Base-by-base conservation (phyloP, 331 rosid species). In the Pyrus hybrid region DNA sequence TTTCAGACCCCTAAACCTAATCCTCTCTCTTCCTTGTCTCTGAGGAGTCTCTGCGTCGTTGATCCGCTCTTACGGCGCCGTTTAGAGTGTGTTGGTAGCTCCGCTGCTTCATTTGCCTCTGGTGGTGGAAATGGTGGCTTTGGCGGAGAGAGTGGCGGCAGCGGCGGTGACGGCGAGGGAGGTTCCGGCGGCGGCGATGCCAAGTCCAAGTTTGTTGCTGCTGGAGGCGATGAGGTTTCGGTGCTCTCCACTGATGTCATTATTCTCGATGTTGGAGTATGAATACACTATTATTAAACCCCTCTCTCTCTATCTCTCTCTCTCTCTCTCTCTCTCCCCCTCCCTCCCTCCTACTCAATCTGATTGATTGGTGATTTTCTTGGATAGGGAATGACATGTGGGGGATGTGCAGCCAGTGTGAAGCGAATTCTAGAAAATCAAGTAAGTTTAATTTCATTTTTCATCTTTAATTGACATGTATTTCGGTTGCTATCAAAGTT, bases 401-500 rank as follows among this genome's bases (percentile, higher is more conserved):
- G 96, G 10, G 98, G 98, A 26, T 93, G 98, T 75, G 97, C 97
- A 16, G 87, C 87, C 25, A 93, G 89, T 81, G 98, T 93, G 84
- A 93, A 88, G 83, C 91, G 88, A 70, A 83, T 90, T 63, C 77
- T 93, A 13, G 96, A 93, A 84, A 87, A 86, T 77, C 96, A 88
- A 85, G 98, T 91, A 80, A 76, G 90, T 61, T 64, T 58, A 65
- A 71, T 78, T 62, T 64, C 47, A 77, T 18, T 11, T 16, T 62
- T 20, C 10, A 57, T 3, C 63, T 22, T 57, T 13, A 41, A 18
- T 43, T 75, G 53, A 35, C 29, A 12, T 45, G 53, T 35, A 63
- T 68, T 71, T 56, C 61, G 58, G 0, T 18, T 53, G 58, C 43
- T 32, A 1, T 53, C 58, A 53, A 58, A 58, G 25, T 43, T 75